Evolutionary conservation across 78 protist species (phyloP), one percentile per base, ranked within the genome.

Genomic region (Speleostelium caveatum): DNA sequence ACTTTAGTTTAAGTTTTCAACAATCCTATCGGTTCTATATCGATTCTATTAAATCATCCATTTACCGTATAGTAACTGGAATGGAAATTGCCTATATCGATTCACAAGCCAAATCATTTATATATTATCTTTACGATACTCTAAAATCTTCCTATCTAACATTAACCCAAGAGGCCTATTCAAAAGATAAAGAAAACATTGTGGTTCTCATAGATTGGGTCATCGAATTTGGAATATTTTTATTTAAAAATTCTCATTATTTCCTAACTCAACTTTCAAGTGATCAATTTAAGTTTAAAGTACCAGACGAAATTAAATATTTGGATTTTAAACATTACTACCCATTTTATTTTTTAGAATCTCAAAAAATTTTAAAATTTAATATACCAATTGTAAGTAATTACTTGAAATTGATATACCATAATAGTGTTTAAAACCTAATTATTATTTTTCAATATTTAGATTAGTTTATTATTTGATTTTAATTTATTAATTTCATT

Each of bases 391-490:
- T 83, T 59, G 91, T 83, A 83, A 41, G 91, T 69, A 10, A 24
- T 45, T n/a, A 28, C 42, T 38, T 26, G 33, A 36, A 19, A 33
- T 45, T 45, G 30, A 38, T 39, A 36, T 36, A n/a, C n/a, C 38
- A 38, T 62, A 17, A 10, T 5, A 39, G 1, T 66, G 39, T 39
- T 38, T n/a, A 38, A 14, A 66, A n/a, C 10, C 2, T 1, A n/a
- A 5, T 24, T 28, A 12, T 72, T 72, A 49, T 2, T 72, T 28
- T 28, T 7, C 2, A 38, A 0, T 17, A 26, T 42, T 39, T 60
- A 83, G 91, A 42, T 83, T 21, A 83, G 91, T 69, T 69, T 83
- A 68, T 59, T 83, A 28, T 83, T 51, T 83, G 91, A 83, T 49
- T 26, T 67, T 12, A 67, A 83, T 60, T 35, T 69, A 32, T 33